These are phyloP conservation scores for Harringtonia aguacate DNA, from an alignment of 2,329 filamentous ascomycete species.

Conservation along the genomic window DNA sequence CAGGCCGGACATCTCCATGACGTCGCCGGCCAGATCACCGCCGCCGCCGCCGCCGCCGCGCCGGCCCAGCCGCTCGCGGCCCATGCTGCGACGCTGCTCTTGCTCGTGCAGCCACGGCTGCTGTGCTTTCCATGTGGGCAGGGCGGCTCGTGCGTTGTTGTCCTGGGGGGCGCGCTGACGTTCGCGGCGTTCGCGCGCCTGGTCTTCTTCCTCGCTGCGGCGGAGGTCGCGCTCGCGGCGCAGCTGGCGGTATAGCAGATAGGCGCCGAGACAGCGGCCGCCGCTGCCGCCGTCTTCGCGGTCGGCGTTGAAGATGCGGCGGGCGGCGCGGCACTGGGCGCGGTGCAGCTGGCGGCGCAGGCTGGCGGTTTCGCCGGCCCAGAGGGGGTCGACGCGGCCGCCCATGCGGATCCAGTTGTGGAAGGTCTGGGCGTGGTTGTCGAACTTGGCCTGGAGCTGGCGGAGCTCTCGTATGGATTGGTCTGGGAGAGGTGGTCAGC, in stretches of 20 bases:
- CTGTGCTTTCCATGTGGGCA: slow-evolving; percentile 15
- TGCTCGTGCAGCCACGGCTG: slow-evolving; percentile 11
- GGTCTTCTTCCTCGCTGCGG: slow-evolving; percentile 16
- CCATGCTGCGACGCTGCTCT: slow-evolving; percentile 2
- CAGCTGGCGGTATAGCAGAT: slow-evolving; percentile 40
- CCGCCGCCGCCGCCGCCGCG: slow-evolving; percentile 4
- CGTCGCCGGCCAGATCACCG: background rate
- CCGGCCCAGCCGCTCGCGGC: slow-evolving; percentile 9
- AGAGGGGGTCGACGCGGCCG: slow-evolving; percentile 44
- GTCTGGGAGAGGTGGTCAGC: slow-evolving; percentile 29
- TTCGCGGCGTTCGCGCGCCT: background rate
- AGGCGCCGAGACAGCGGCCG: slow-evolving; percentile 44
- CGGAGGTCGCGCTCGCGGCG: slow-evolving; percentile 14
- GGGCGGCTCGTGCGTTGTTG: too few relatives aligned
- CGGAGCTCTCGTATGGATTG: slow-evolving; percentile 42
- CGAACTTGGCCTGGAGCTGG: slow-evolving; percentile 32
- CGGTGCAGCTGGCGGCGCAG: slow-evolving; percentile 43
- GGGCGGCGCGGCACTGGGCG: slow-evolving; percentile 45
- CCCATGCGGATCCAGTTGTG: slow-evolving; percentile 43
- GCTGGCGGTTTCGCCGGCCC: slow-evolving; percentile 39
- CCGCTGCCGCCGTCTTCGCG: slow-evolving; percentile 27
- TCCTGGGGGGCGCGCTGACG: background rate
- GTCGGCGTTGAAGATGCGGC: slow-evolving; percentile 42
- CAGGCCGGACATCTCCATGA: slow-evolving; percentile 6
- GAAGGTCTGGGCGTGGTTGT: slow-evolving; percentile 36